Conservation (phyloP, 2,329 filamentous ascomycete species). For the Kalaharituber pfeilii region DNA sequence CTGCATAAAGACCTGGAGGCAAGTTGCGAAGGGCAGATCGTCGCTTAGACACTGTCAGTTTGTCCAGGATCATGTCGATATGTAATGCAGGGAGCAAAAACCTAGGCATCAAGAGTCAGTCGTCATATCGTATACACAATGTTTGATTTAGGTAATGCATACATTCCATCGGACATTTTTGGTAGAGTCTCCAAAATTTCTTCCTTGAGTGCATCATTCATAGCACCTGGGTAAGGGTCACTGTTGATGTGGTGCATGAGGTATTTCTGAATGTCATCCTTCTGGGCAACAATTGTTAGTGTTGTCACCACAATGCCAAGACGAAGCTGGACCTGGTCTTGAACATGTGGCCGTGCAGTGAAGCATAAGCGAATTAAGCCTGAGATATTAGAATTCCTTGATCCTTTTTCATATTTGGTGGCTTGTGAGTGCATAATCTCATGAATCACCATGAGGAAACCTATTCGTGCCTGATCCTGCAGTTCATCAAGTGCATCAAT, state of each 20-base stretch:
- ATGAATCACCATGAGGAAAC: too few species aligned
- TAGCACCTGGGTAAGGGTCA: neutral
- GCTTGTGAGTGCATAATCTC: too few species aligned
- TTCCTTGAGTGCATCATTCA: neutral
- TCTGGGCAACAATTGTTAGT: neutral
- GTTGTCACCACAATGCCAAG: too few species aligned
- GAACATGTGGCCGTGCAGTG: neutral
- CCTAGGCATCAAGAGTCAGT: neutral
- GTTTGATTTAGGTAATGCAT: neutral
- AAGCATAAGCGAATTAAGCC: neutral
- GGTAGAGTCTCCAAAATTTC: neutral
- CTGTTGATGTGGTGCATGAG: neutral
- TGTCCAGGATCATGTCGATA: neutral
- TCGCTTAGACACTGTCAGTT: too few species aligned
- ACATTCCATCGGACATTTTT: neutral
- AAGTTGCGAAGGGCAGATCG: too few species aligned
- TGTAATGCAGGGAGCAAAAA: neutral
- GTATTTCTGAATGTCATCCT: neutral
- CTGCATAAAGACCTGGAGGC: too few species aligned
- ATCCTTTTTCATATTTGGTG: too few species aligned
- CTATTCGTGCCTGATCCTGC: too few species aligned
- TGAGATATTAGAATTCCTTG: too few species aligned
- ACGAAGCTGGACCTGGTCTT: too few species aligned
- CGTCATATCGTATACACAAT: neutral
- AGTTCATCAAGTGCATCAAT: slow-evolving; percentile 2